Evolutionary conservation across 805 yeast genomes (phyloP).

Genomic region (Nakazawaea holstii): DNA sequence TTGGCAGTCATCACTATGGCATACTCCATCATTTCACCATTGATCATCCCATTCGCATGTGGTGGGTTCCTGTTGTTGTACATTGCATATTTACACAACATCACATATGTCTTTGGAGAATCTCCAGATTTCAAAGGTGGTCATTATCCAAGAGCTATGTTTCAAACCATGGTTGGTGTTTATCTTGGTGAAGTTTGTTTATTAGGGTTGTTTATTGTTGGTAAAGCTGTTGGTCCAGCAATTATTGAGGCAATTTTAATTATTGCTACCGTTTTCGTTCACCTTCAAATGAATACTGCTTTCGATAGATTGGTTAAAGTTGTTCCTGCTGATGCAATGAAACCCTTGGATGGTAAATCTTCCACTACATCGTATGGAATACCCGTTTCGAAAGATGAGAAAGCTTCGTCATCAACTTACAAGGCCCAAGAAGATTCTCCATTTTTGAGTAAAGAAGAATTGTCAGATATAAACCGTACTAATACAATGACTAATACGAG

Average conservation of each 20-base stretch:
- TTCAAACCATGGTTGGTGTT: slow-evolving; percentile 83
- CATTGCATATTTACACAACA: slow-evolving; percentile 73
- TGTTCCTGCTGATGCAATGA: slow-evolving; percentile 71
- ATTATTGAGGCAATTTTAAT: slow-evolving; percentile 66
- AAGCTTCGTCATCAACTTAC: not conserved
- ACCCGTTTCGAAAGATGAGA: not conserved
- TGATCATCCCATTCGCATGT: slow-evolving; percentile 70
- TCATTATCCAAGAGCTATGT: slow-evolving; percentile 83
- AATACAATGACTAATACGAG: slow-evolving; percentile 1
- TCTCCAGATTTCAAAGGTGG: slow-evolving; percentile 73
- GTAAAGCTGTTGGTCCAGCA: slow-evolving; percentile 94
- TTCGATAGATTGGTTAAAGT: slow-evolving; percentile 55
- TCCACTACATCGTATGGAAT: slow-evolving; percentile 52
- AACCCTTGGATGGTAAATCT: slow-evolving; percentile 65
- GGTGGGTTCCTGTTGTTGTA: slow-evolving; percentile 68
- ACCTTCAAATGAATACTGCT: slow-evolving; percentile 57
- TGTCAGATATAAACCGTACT: not conserved
- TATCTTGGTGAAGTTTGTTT: slow-evolving; percentile 85
- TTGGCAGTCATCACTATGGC: slow-evolving; percentile 65
- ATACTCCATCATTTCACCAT: slow-evolving; percentile 73
- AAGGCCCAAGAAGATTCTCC: slow-evolving; percentile 13
- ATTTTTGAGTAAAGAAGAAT: slow-evolving; percentile 16
- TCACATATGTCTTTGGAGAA: slow-evolving; percentile 64
- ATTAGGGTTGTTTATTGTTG: slow-evolving; percentile 81
- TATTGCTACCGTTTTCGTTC: slow-evolving; percentile 63